These are phyloP conservation scores for Cronartium ribicola DNA, from an alignment of 1,284 basidiomycete genomes.

Conservation along the genomic window DNA sequence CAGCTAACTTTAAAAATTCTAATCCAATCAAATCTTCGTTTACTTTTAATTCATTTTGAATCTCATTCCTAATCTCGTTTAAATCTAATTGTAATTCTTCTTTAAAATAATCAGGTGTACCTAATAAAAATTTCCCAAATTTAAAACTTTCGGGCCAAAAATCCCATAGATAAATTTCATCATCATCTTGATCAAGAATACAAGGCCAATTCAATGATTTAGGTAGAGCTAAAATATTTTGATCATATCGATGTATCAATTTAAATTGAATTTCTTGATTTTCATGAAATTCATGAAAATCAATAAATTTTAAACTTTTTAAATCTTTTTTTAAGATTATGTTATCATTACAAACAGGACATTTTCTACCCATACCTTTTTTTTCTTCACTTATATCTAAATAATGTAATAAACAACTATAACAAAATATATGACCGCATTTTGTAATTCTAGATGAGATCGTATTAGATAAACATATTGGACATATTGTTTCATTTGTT, in stretches of 20 bases:
- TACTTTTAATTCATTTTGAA: too few species aligned
- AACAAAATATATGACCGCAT: conserved; percentile 76
- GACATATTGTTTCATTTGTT: too few species aligned
- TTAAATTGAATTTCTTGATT: too few species aligned
- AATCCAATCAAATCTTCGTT: too few species aligned
- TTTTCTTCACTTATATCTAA: conserved; percentile 71
- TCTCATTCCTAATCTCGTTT: too few species aligned
- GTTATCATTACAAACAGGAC: conserved; percentile 94
- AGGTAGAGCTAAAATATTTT: conserved; percentile 89
- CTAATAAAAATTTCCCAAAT: conserved; percentile 93
- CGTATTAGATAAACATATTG: too few species aligned
- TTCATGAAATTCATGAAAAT: too few species aligned
- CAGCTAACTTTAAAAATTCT: too few species aligned
- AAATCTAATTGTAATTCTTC: conserved; percentile 67
- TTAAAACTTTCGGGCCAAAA: conserved; percentile 87
- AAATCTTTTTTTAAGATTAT: conserved; percentile 81
- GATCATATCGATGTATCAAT: too few species aligned
- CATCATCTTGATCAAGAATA: too few species aligned
- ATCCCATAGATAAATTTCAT: too few species aligned
- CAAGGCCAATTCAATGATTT: conserved; percentile 89
- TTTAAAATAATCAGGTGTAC: conserved; percentile 76
- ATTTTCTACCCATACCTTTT: conserved; percentile 68
- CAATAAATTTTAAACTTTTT: too few species aligned
- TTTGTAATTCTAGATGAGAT: conserved; percentile 92
- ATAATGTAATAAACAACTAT: conserved; percentile 63